Evolutionary conservation across 2,329 filamentous ascomycete species (phyloP), one percentile per base, ranked within the genome.

Genomic region (Aspergillus luchuensis): DNA sequence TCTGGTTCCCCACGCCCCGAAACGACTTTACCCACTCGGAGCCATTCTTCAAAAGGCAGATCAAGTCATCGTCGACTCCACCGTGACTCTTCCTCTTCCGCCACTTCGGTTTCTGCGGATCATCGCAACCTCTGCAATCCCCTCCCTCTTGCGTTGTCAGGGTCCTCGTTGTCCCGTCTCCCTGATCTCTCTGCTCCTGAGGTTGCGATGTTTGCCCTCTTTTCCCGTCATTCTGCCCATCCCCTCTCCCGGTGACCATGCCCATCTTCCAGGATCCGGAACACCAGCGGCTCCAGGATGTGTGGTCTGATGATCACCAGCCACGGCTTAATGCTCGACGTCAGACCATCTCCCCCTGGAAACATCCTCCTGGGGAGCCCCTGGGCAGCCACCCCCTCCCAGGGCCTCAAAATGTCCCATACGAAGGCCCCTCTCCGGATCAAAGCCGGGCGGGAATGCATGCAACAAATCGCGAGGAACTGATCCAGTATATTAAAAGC

Each of bases 401-500:
- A 8, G 66, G 66, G 47, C 51, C 52, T 48, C 64, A 62, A 15
- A 51, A 47, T 23, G 54, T 63, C 48, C 54, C 65, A 49, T 60
- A 63, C n/a, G 60, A 63, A 2, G 49, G 54, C 11, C 59, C 47
- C 13, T 61, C 67, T 39, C 59, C 64, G 8, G 59, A 66, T 38
- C 49, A 56, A 23, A 61, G 57, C 52, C 53, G 63, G n/a, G 57
- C 70, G 15, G 69, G 55, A 21, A 50, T 71, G 36, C 69, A 69
- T 62, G 69, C 71, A 15, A 74, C 72, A 61, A 87, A 92, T 73
- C 85, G 93, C 65, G 87, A 87, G 59, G 89, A 93, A 75, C 80
- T 97, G 68, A 97, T 98, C 59, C 86, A 92, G 76, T 85, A 89
- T 65, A 83, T 97, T 66, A 97, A 97, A 79, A 87, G 85, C 74